Evolutionary conservation across 306 rosid genomes (phyloP), one percentile per base, ranked within the genome.

Genomic region (Mucuna pruriens): DNA sequence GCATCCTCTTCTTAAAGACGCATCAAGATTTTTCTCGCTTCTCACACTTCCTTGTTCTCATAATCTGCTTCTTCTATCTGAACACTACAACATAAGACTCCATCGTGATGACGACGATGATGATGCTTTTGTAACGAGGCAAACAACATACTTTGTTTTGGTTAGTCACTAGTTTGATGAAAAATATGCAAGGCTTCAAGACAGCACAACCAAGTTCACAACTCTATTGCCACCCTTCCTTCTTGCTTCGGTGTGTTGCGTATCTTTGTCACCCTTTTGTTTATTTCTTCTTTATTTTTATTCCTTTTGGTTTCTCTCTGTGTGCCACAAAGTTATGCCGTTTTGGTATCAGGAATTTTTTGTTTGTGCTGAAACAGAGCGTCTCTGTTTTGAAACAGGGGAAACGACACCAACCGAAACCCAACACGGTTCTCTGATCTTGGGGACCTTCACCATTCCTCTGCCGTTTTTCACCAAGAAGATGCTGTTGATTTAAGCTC

Each of bases 401-500:
- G 88, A 86, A 90, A 87, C 15, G 90, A 89, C 31, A 51, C 78
- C 29, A 76, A 62, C 38, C 57, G 85, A 79, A 85, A 83, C 80
- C 79, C 60, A 36, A 66, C 86, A 36, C 88, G 93, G 51, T 90
- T 90, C 77, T 58, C 85, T 79, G 90, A 90, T 80, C 84, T 94
- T 81, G 92, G 88, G 29, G 95, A 89, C 55, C 90, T 91, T 88
- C 92, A 89, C 33, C 92, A 91, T 74, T 91, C 97, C 26, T 75
- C 89, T 77, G 44, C 89, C 39, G 79, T 84, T 75, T 91, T 94
- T 71, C 90, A 85, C 42, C 91, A 77, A 25, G 85, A 94, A 22
- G 90, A 91, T 84, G 90, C 88, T 90, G 86, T 85, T 91, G 95
- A 89, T 92, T 90, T 91, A 89, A 88, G 88, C 85, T 76, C 95